phyloP scores from a whole-genome alignment of 2,329 filamentous ascomycete species.

The Fonsecaea monophora region DNA sequence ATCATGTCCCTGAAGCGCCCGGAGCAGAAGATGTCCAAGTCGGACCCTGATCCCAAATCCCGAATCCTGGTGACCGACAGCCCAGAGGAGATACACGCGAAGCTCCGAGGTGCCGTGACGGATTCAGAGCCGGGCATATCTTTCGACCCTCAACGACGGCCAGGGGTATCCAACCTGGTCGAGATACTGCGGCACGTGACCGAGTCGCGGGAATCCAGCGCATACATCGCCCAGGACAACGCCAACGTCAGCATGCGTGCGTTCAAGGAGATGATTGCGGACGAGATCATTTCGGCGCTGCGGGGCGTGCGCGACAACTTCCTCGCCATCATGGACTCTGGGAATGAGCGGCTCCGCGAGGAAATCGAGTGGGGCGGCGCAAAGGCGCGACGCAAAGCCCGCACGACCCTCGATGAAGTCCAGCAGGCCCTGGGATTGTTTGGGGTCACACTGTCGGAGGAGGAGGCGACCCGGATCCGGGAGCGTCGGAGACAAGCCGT shows the following conservation, averaged over 20 bases:
- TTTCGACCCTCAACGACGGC: slow-evolving; percentile 73
- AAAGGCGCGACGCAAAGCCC: slow-evolving; percentile 30
- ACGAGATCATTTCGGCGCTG: slow-evolving; percentile 62
- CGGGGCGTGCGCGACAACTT: slow-evolving; percentile 35
- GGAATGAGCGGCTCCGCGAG: slow-evolving; percentile 22
- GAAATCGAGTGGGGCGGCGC: slow-evolving; percentile 27
- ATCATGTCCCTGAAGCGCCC: slow-evolving; percentile 89
- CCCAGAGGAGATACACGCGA: slow-evolving; percentile 67
- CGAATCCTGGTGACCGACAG: slow-evolving; percentile 83
- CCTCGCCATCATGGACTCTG: slow-evolving; percentile 28
- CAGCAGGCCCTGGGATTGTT: slow-evolving; percentile 25
- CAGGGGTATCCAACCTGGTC: slow-evolving; percentile 87
- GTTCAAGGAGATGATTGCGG: slow-evolving; percentile 70
- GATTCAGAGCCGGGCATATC: slow-evolving; percentile 72
- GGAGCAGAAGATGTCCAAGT: slow-evolving; percentile 89
- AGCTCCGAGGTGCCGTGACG: slow-evolving; percentile 76
- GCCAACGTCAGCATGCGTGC: slow-evolving; percentile 57
- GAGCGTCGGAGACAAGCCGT: slow-evolving; percentile 1
- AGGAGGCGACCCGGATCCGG: slow-evolving; percentile 7
- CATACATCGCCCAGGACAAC: slow-evolving; percentile 57
- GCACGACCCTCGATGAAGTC: slow-evolving; percentile 28
- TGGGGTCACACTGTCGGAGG: slow-evolving; percentile 10
- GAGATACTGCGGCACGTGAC: slow-evolving; percentile 78
- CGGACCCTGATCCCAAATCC: slow-evolving; percentile 71
- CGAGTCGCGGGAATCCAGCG: slow-evolving; percentile 45